Percentiles rank a stretch among this genome's conserved stretches.
Evolutionary conservation across 129 eudicot genomes (phyloP).

Genomic region (Artemisia annua): DNA sequence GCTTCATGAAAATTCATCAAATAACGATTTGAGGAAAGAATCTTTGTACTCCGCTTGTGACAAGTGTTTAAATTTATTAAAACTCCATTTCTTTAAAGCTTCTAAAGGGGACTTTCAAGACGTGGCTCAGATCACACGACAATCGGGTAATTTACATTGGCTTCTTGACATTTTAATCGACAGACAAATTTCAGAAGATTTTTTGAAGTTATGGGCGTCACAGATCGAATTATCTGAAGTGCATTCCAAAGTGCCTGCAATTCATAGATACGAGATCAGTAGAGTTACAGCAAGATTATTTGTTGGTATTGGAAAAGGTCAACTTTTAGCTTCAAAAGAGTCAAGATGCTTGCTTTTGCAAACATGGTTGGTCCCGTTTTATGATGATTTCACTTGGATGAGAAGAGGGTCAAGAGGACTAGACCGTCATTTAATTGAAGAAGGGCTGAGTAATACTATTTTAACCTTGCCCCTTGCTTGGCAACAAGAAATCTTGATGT

Average conservation of each 20-base stretch:
- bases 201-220: constrained; percentile 71
- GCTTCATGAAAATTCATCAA: constrained; percentile 78
- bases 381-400: constrained; percentile 97
- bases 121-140: constrained; percentile 69
- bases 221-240: constrained; percentile 62
- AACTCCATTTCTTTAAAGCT: constrained; percentile 53
- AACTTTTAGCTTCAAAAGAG: constrained; percentile 85
- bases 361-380: constrained; percentile 97
- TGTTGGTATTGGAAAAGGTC: constrained; percentile 91
- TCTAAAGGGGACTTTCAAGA: constrained; percentile 56
- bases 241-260: constrained; percentile 74
- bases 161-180: constrained; percentile 83
- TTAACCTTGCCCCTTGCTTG: constrained; percentile 76
- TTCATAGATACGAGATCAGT: constrained; percentile 81
- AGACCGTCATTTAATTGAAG: constrained; percentile 89
- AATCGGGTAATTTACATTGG: constrained; percentile 89
- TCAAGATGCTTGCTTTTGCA: constrained; percentile 67
- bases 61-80: constrained; percentile 57
- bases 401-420: constrained; percentile 81
- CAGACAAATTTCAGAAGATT: constrained; percentile 84
- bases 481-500: constrained; percentile 79
- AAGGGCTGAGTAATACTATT: constrained; percentile 80
- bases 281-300: constrained; percentile 82
- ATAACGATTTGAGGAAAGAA: constrained; percentile 67
- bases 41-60: constrained; percentile 79